Base-by-base conservation (phyloP, 2,329 filamentous ascomycete species). In the Colletotrichum sp. region DNA sequence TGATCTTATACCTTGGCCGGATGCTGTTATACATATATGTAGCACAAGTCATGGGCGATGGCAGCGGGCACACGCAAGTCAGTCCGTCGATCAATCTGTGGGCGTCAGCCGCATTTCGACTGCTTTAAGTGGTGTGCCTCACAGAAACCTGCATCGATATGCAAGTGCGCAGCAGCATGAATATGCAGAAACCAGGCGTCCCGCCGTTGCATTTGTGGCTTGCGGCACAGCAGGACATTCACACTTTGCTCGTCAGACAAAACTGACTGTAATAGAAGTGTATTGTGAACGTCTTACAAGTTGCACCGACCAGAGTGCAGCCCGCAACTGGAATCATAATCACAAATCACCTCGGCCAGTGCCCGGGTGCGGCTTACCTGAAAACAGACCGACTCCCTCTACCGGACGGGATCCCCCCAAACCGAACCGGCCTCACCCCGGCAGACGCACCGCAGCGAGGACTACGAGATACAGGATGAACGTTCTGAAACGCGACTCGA, bases 401-500 rank as follows among this genome's bases (percentile, higher is more conserved):
- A 52, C 48, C 48, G 67, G 72, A 71, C 67, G 43, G 43, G 43
- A 52, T 21, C 39, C 57, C n/a, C n/a, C 57, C 59, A 63, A 36
- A 32, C 43, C 43, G n/a, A 18, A n/a, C 30, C 52, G 43, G 66
- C 32, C 52, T 67, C 52, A 61, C 69, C 61, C 30, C 57, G 66
- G 36, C 36, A 68, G 48, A 16, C n/a, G 66, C 64, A 30, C 48
- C 71, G 64, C 71, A 68, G 15, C 66, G 24, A 30, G 21, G 34
- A 68, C 66, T 52, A 24, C 43, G n/a, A 48, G n/a, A 7, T 26
- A 74, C 67, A 66, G 48, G 72, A 71, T 28, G 72, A 61, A 60
- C 61, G 43, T 67, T 72, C 68, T 72, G 72, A 72, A 75, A 75
- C 72, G 36, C 57, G 55, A 57, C 52, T 32, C 55, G 63, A 65